A percentile compares a stretch with the other conserved stretches of the same genome.
phyloP scores from a whole-genome alignment of 768 basidiomycete species.

The Crepidotus variabilis region DNA sequence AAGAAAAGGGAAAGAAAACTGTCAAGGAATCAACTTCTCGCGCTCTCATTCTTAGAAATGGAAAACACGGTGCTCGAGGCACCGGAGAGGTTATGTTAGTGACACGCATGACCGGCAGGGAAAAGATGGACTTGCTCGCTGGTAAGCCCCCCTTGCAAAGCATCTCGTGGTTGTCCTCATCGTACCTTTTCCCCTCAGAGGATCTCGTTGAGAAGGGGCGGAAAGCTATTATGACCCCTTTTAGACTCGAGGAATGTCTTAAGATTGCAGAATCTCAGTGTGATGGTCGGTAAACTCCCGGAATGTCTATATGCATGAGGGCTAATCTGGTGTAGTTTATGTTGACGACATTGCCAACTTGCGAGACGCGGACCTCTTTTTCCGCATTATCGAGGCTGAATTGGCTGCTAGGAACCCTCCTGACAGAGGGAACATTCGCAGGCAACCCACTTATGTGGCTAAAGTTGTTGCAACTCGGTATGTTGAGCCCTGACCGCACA shows the following conservation, averaged over 20 bases:
- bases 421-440: conserved; percentile 26
- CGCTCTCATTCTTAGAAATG: conserved; percentile 71
- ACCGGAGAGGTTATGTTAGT: conserved; percentile 61
- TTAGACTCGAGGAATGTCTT: conserved; percentile 58
- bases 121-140: conserved; percentile 77
- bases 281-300: conserved; percentile 44
- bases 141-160: conserved; percentile 35
- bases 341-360: conserved; percentile 68
- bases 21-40: conserved; percentile 52
- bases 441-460: conserved; percentile 50
- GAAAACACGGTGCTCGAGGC: conserved; percentile 68
- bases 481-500: conserved; percentile 3
- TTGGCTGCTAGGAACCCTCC: conserved; percentile 46
- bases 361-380: conserved; percentile 63
- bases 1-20: conserved; percentile 35
- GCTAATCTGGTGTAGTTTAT: conserved; percentile 39
- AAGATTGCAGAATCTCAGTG: conserved; percentile 74
- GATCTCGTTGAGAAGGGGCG: conserved; percentile 58
- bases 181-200: conserved; percentile 39
- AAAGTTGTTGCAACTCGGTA: conserved; percentile 59
- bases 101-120: conserved; percentile 65
- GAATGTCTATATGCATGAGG: background rate
- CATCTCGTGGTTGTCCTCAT: conserved; percentile 3
- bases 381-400: conserved; percentile 51
- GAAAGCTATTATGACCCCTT: conserved; percentile 59